These are phyloP conservation scores for Nothophaeocryptopus gaeumannii DNA, from an alignment of 2,329 filamentous ascomycete genomes.

Conservation along the genomic window DNA sequence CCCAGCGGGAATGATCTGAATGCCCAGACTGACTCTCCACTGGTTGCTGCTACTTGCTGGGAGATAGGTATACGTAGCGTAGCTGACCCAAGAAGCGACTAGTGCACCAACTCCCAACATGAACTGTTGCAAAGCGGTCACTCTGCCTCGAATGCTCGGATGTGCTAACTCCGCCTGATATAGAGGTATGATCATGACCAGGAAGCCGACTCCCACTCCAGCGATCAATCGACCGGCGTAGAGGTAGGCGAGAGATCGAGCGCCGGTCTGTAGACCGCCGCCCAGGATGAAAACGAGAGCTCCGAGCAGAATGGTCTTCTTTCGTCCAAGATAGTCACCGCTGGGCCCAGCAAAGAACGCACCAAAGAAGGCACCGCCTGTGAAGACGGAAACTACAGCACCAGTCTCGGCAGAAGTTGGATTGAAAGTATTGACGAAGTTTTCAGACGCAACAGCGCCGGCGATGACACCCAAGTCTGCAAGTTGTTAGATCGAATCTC, in stretches of 20 bases:
- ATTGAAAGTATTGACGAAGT: slow-evolving; percentile 43
- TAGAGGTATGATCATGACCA: slow-evolving; percentile 65
- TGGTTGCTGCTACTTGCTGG: slow-evolving; percentile 48
- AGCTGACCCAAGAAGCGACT: slow-evolving; percentile 70
- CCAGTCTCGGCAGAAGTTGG: slow-evolving; percentile 48
- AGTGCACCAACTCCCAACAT: slow-evolving; percentile 77
- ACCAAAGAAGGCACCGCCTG: slow-evolving; percentile 70
- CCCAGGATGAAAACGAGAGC: slow-evolving; percentile 69
- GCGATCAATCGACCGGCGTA: slow-evolving; percentile 60
- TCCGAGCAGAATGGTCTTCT: slow-evolving; percentile 70
- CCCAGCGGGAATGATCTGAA: slow-evolving; percentile 68
- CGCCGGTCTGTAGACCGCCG: slow-evolving; percentile 70
- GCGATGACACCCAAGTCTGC: slow-evolving; percentile 59
- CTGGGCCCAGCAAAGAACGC: slow-evolving; percentile 61
- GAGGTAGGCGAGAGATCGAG: slow-evolving; percentile 57
- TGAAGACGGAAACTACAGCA: slow-evolving; percentile 74
- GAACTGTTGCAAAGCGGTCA: slow-evolving; percentile 76
- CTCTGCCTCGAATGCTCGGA: slow-evolving; percentile 70
- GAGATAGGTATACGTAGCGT: slow-evolving; percentile 57
- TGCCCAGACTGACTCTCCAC: slow-evolving; percentile 64
- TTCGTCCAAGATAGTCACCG: slow-evolving; percentile 65
- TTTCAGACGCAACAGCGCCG: slow-evolving; percentile 50
- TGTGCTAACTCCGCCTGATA: slow-evolving; percentile 80
- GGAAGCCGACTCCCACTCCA: slow-evolving; percentile 54
- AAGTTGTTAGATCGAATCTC: slow-evolving; percentile 23